Conservation (phyloP, 2,329 filamentous ascomycete genomes). For the Fusarium buxicola region DNA sequence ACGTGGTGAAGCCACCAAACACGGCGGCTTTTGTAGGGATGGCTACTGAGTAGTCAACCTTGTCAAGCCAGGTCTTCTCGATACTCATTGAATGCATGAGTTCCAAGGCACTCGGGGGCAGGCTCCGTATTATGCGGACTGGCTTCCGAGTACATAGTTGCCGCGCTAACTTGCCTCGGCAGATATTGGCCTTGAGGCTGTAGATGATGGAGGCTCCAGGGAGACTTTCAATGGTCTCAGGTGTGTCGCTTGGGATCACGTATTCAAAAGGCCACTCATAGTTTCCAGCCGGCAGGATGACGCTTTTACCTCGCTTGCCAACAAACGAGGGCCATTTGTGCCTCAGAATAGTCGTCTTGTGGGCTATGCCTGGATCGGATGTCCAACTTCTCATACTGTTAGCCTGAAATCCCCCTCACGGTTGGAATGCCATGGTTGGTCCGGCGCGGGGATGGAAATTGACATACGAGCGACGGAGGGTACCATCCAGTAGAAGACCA, state of each 20-base stretch:
- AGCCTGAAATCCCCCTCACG: neutral
- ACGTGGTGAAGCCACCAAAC: constrained; percentile 84
- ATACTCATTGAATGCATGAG: constrained; percentile 89
- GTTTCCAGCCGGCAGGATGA: constrained; percentile 75
- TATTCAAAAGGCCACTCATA: constrained; percentile 86
- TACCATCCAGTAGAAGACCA: constrained; percentile 75
- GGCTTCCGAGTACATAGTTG: constrained; percentile 83
- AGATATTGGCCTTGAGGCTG: constrained; percentile 88
- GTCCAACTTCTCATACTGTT: constrained; percentile 54
- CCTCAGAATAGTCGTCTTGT: constrained; percentile 69
- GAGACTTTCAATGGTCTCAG: constrained; percentile 92
- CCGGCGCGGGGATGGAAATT: too few relatives aligned
- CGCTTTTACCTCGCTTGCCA: constrained; percentile 61
- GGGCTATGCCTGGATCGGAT: constrained; percentile 65
- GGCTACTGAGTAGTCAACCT: constrained; percentile 93
- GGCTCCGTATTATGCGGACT: constrained; percentile 78
- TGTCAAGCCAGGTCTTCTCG: constrained; percentile 97
- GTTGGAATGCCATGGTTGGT: too few relatives aligned
- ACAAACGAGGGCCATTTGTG: constrained; percentile 77
- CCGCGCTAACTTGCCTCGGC: constrained; percentile 85
- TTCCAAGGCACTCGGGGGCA: constrained; percentile 79
- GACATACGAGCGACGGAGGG: constrained; percentile 72
- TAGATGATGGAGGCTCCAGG: constrained; percentile 88
- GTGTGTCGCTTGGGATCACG: constrained; percentile 73
- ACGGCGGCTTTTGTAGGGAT: constrained; percentile 93